Conservation (phyloP, 176 grass and related monocot genomes). For the Juncus effusus region DNA sequence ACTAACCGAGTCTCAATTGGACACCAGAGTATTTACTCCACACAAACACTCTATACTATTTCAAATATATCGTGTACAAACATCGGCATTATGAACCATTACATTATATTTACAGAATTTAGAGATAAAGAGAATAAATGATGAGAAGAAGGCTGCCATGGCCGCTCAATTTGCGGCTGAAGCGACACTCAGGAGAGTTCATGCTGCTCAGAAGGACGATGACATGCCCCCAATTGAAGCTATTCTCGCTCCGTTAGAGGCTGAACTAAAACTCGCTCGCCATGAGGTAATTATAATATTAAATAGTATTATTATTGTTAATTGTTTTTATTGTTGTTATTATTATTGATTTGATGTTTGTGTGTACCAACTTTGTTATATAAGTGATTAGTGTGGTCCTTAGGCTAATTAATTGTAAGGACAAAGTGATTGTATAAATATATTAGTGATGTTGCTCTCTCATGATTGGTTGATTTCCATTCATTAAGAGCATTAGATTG, state of each 20-base stretch:
- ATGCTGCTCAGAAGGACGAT: slow-evolving; percentile 95
- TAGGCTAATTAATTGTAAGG: no score
- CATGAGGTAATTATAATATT: slow-evolving; percentile 59
- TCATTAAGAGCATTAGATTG: no score
- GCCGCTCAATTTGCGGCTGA: slow-evolving; percentile 93
- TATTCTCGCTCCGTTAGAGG: slow-evolving; percentile 97
- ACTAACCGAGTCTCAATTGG: slow-evolving; percentile 71
- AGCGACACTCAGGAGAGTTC: slow-evolving; percentile 91
- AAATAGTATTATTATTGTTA: slow-evolving; percentile 2
- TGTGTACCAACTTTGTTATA: no score
- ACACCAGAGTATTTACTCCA: slow-evolving; percentile 61
- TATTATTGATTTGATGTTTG: no score
- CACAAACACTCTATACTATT: slow-evolving; percentile 9
- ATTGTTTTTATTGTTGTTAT: no score
- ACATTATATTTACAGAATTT: slow-evolving; percentile 60
- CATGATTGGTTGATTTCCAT: no score
- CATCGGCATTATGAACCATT: slow-evolving; percentile 4
- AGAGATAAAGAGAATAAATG: slow-evolving; percentile 95
- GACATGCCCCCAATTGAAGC: slow-evolving; percentile 99
- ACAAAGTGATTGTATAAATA: no score
- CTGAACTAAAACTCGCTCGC: slow-evolving; percentile 85
- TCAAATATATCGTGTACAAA: slow-evolving; percentile 21
- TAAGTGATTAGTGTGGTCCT: no score
- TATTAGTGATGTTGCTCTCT: no score
- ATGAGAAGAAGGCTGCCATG: slow-evolving; percentile 81